A percentile compares a stretch with the other conserved stretches of the same genome.
Evolutionary conservation across 2,329 filamentous ascomycete species (phyloP).

Genomic region (Fusarium buharicum): DNA sequence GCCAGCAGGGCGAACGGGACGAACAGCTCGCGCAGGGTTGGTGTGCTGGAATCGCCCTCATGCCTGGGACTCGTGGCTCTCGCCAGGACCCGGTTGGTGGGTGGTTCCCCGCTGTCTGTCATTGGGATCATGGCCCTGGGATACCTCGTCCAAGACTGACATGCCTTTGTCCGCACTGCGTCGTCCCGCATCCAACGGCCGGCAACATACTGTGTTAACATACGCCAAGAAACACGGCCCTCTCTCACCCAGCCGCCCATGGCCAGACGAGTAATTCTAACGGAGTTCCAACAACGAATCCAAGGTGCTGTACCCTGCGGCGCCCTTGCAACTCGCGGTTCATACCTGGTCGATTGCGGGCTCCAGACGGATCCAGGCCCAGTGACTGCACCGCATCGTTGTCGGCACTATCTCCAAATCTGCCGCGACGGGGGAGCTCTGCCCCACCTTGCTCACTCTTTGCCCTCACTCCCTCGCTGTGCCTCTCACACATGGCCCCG

Average conservation of each 20-base stretch:
- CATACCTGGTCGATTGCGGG: conserved; percentile 37
- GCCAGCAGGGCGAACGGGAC: conserved; percentile 41
- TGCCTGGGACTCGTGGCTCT: conserved; percentile 41
- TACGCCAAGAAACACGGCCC: conserved; percentile 24
- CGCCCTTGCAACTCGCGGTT: conserved; percentile 34
- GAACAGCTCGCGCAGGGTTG: conserved; percentile 41
- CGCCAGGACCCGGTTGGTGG: conserved; percentile 43
- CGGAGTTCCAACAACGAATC: conserved; percentile 26
- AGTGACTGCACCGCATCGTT: conserved; percentile 41
- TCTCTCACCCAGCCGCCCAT: conserved; percentile 22
- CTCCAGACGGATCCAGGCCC: conserved; percentile 39
- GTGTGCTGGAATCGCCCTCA: conserved; percentile 38
- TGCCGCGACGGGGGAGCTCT: conserved; percentile 44
- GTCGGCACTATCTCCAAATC: conserved; percentile 47
- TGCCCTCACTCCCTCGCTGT: conserved; percentile 43
- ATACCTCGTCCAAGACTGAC: conserved; percentile 32
- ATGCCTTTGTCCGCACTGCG: conserved; percentile 32
- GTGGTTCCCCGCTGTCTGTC: conserved; percentile 44
- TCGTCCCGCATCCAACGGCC: neutral
- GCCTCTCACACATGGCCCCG: conserved; percentile 44
- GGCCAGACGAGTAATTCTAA: conserved; percentile 19
- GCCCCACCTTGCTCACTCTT: conserved; percentile 44
- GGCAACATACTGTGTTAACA: conserved; percentile 30
- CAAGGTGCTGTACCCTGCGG: conserved; percentile 32
- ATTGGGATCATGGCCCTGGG: conserved; percentile 34